Base-by-base conservation (phyloP, 352 stramenopile species). In the Globisporangium perplexum region DNA sequence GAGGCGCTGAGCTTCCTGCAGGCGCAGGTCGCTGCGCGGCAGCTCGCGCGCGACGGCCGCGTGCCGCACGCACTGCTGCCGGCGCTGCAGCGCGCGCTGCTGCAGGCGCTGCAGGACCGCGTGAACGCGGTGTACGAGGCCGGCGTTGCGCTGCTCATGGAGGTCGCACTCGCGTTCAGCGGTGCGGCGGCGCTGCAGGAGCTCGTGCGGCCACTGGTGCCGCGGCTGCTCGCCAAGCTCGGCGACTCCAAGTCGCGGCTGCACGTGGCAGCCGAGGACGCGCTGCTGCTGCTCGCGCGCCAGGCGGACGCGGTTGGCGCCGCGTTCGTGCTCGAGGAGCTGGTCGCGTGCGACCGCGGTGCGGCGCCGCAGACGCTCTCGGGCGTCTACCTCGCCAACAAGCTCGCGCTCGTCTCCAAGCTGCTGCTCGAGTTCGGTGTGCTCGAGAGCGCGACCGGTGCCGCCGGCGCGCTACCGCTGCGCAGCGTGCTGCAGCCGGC, bases 61-160 rank as follows among this genome's bases (percentile, higher is more conserved):
- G n/a, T 5, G 28, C 36, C 22, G 24, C 59, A 8, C 39, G 60
- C 11, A 11, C 28, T 83, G 22, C 54, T 75, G 11, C 56, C 53
- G 24, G 72, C 72, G 0, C 68, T 86, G 26, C 76, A 89, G 42
- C 82, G 71, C 12, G 83, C 75, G 23, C 48, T 90, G 6, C 42
- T 83, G 1, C 57, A 82, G 26, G 72, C 80, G 11, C 64, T 90
- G 18, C 79, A 89, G 47, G 79, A 93, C 39, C 77, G 79, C 7
- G 83, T 91, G 2, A 93, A 91, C 55, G 63, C 77, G 0, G 83
- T 93, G 1, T 90, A 87, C 59, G 83, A 93, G 57, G 80, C 79
- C 7, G 80, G 66, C 7, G 71, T 93, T 0, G 69, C 77, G 14
- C 38, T 90, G 23, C 55, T 90, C 3, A 89, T 88, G 74, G 79